A percentile compares a stretch with the other conserved stretches of the same genome.
Conservation (phyloP, 768 basidiomycete species). For the Mycena rebaudengoi region DNA sequence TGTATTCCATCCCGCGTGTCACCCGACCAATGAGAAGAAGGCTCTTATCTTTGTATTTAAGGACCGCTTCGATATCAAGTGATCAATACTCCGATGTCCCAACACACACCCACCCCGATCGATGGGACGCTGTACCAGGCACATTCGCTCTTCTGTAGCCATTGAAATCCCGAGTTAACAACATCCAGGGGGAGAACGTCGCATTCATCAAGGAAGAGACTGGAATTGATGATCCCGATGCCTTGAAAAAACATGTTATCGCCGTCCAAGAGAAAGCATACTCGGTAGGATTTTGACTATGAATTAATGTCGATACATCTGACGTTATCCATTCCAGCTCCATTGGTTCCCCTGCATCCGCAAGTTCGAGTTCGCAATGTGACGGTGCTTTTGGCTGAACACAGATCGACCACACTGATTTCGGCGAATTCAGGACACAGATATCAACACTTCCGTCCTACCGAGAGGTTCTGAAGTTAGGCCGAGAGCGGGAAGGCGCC, state of each 20-base stretch:
- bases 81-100: no score
- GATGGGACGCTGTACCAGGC: neutral
- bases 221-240: slow-evolving; percentile 35
- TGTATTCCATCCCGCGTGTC: no score
- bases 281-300: slow-evolving; percentile 21
- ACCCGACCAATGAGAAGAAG: no score
- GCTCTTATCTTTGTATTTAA: no score
- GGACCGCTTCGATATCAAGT: no score
- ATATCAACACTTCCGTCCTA: slow-evolving; percentile 45
- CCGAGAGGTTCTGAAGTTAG: slow-evolving; percentile 35
- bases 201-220: slow-evolving; percentile 37
- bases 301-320: neutral
- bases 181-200: slow-evolving; percentile 12
- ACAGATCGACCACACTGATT: no score
- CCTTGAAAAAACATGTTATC: slow-evolving; percentile 41
- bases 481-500: slow-evolving; percentile 32
- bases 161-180: no score
- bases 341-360: slow-evolving; percentile 15
- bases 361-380: slow-evolving; percentile 36
- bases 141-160: no score
- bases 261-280: slow-evolving; percentile 40
- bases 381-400: slow-evolving; percentile 40
- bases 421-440: slow-evolving; percentile 41
- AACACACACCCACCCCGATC: no score
- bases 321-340: no score